Evolutionary conservation across 164 flowering plant genomes (phyloP).

Genomic region (Umbilicus rupestris): DNA sequence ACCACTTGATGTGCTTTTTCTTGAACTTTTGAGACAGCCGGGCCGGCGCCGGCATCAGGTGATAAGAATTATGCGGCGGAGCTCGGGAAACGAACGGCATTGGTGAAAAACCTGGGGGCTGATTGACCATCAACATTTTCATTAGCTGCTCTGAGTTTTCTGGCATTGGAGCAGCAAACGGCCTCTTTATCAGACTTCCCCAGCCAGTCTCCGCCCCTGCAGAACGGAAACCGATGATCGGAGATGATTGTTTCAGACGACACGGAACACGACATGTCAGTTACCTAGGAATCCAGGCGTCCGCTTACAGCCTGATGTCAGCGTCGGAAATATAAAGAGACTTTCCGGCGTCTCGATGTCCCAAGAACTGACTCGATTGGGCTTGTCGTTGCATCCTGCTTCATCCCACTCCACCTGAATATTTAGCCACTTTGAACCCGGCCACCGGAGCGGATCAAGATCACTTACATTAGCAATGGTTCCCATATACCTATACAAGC

Average conservation of each 20-base stretch:
- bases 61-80: constrained; percentile 22
- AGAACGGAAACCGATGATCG: constrained; percentile 3
- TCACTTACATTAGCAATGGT: constrained; percentile 75
- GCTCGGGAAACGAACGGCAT: constrained; percentile 26
- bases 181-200: constrained; percentile 54
- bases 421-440: constrained; percentile 94
- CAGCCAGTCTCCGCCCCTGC: constrained; percentile 54
- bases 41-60: constrained; percentile 14
- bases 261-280: too few species aligned
- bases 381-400: constrained; percentile 74
- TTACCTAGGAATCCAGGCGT: constrained; percentile 55
- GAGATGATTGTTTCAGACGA: background rate
- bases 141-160: constrained; percentile 65
- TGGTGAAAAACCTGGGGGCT: constrained; percentile 23
- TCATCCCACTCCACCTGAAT: constrained; percentile 99
- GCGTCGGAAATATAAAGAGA: constrained; percentile 76
- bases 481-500: constrained; percentile 99
- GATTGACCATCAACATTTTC: constrained; percentile 36
- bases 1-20: constrained; percentile 13
- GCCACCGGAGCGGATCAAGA: constrained; percentile 90
- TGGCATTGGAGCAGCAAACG: constrained; percentile 35
- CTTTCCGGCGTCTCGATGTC: constrained; percentile 94
- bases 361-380: constrained; percentile 79
- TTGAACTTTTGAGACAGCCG: constrained; percentile 14
- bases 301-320: constrained; percentile 70